phyloP scores from a whole-genome alignment of 495 filamentous ascomycete species.

The Rostrohypoxylon terebratum region DNA sequence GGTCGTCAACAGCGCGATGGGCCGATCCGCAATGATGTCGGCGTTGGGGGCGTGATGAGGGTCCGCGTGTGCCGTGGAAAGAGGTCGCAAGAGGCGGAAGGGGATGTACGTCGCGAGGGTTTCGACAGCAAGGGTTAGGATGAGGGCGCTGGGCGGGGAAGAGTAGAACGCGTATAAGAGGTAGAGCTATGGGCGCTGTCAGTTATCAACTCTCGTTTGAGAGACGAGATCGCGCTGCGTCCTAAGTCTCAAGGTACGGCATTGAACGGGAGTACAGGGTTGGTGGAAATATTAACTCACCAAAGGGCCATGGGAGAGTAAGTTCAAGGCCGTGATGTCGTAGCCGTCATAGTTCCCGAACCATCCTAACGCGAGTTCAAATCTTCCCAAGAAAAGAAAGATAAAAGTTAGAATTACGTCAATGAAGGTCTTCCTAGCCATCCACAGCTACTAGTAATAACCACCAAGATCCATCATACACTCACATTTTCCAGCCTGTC shows the following conservation, averaged over 20 bases:
- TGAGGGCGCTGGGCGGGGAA: slow-evolving; percentile 67
- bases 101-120: slow-evolving; percentile 74
- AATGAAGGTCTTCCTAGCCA: slow-evolving; percentile 23
- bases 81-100: slow-evolving; percentile 74
- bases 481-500: slow-evolving; percentile 72
- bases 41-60: slow-evolving; percentile 72
- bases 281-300: slow-evolving; percentile 52
- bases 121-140: slow-evolving; percentile 70
- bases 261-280: not conserved
- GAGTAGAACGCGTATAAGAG: slow-evolving; percentile 80
- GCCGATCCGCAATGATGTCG: slow-evolving; percentile 73
- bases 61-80: slow-evolving; percentile 69
- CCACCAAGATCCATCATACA: slow-evolving; percentile 13
- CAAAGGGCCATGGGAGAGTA: slow-evolving; percentile 77
- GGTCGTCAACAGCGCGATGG: slow-evolving; percentile 71
- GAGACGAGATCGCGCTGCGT: not conserved
- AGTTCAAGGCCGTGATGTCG: slow-evolving; percentile 74
- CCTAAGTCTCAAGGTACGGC: not conserved
- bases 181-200: slow-evolving; percentile 60
- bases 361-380: slow-evolving; percentile 79
- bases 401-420: slow-evolving; percentile 49
- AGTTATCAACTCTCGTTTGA: slow-evolving; percentile 14
- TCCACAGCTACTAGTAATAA: slow-evolving; percentile 2
- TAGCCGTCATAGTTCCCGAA: slow-evolving; percentile 75
- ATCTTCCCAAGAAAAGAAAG: slow-evolving; percentile 51